Evolutionary conservation across 2,329 filamentous ascomycete species (phyloP).

Genomic region (Emmonsia crescens): DNA sequence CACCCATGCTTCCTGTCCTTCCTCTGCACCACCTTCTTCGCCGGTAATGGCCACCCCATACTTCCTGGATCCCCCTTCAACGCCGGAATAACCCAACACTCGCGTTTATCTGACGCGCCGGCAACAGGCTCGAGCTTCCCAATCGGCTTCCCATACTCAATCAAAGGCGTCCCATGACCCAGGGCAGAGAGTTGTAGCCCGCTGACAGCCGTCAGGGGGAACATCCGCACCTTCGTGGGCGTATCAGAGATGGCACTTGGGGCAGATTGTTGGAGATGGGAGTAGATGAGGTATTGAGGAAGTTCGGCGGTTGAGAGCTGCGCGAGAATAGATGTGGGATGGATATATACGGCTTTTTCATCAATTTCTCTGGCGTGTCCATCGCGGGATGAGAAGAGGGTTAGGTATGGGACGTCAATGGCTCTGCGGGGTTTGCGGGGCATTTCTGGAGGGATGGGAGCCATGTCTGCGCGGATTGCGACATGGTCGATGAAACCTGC

Average conservation of each 20-base stretch:
- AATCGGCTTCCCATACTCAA: constrained; percentile 81
- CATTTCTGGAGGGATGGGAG: constrained; percentile 58
- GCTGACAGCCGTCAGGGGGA: constrained; percentile 69
- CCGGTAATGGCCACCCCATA: constrained; percentile 72
- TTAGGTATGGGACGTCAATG: constrained; percentile 84
- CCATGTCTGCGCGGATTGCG: constrained; percentile 80
- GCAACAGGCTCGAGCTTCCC: constrained; percentile 57
- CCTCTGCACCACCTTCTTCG: constrained; percentile 72
- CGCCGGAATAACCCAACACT: constrained; percentile 75
- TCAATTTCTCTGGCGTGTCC: constrained; percentile 33
- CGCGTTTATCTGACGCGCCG: constrained; percentile 44
- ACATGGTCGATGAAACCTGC: constrained; percentile 91
- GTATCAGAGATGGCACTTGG: constrained; percentile 46
- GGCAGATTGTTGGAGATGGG: constrained; percentile 63
- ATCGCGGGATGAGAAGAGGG: constrained; percentile 59
- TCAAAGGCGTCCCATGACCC: constrained; percentile 71
- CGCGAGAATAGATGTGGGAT: constrained; percentile 73
- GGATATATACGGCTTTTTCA: constrained; percentile 69
- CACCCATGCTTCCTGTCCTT: constrained; percentile 63
- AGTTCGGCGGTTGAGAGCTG: constrained; percentile 59
- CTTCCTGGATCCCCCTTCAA: constrained; percentile 58
- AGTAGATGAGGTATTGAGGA: constrained; percentile 80
- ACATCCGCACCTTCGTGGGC: constrained; percentile 71
- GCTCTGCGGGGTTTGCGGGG: constrained; percentile 65
- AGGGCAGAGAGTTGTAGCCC: constrained; percentile 65